These are phyloP conservation scores for Pterocarpus macrocarpus DNA, from an alignment of 306 rosid genomes.

Conservation along the genomic window DNA sequence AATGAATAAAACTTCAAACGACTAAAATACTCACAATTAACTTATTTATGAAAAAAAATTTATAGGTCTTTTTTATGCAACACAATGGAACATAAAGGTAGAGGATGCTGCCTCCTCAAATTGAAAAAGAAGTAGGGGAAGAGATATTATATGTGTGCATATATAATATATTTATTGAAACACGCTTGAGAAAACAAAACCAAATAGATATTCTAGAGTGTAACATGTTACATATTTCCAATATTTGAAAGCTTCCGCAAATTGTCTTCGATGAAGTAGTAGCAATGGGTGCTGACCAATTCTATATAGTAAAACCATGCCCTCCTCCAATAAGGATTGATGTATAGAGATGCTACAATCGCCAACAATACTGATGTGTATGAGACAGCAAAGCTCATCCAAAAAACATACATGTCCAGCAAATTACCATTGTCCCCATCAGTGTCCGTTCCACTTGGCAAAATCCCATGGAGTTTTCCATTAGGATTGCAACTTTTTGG, in stretches of 20 bases:
- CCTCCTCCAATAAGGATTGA: slow-evolving; percentile 25
- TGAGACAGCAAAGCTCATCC: background rate
- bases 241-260: background rate
- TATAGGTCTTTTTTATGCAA: too few relatives aligned
- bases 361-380: background rate
- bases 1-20: too few relatives aligned
- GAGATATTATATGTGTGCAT: too few relatives aligned
- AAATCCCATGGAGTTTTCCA: background rate
- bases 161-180: background rate
- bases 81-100: too few relatives aligned
- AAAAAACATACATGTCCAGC: slow-evolving; percentile 15
- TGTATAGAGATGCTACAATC: background rate
- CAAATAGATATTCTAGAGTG: background rate
- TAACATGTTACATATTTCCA: background rate
- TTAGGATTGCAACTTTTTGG: background rate
- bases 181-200: background rate
- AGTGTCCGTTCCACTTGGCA: background rate
- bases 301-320: slow-evolving; percentile 7
- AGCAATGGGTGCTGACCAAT: slow-evolving; percentile 1
- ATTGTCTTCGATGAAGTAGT: slow-evolving; percentile 16
- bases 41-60: too few relatives aligned
- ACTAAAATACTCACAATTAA: too few relatives aligned
- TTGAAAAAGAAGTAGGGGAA: too few relatives aligned
- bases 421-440: background rate
- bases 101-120: too few relatives aligned